phyloP scores from a whole-genome alignment of 2,329 filamentous ascomycete species.

The Alternaria triticimaculans region DNA sequence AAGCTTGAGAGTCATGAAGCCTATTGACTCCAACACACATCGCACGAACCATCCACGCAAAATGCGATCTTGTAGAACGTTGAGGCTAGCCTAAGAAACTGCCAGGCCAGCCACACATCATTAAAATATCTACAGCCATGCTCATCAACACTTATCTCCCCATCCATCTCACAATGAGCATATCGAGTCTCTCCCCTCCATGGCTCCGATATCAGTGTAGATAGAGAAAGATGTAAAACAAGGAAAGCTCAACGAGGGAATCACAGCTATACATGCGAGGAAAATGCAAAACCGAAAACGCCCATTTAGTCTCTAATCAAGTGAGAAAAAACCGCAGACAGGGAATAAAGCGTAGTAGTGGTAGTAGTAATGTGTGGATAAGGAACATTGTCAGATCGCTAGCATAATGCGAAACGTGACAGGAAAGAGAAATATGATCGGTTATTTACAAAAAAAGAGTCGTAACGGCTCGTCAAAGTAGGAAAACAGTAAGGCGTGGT shows the following conservation, averaged over 20 bases:
- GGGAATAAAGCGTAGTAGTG: not conserved
- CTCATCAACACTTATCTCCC: not conserved
- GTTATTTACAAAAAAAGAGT: conserved; percentile 11
- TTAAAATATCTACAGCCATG: conserved; percentile 8
- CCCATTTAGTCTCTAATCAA: not conserved
- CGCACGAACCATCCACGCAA: not conserved
- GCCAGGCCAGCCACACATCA: conserved; percentile 2
- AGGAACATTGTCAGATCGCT: not conserved
- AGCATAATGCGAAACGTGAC: not conserved
- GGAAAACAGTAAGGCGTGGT: not conserved
- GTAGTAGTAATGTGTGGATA: not conserved
- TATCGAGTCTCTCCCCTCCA: not conserved
- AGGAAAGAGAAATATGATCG: conserved; percentile 3
- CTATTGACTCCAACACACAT: not conserved
- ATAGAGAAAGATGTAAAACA: not conserved
- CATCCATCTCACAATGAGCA: not conserved
- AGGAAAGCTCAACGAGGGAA: not conserved
- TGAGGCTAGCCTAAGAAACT: not conserved
- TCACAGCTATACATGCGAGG: conserved; percentile 1
- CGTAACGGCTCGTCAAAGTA: conserved; percentile 5
- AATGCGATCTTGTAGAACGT: not conserved
- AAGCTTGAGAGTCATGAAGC: not conserved
- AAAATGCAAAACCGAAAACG: not conserved
- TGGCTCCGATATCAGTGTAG: not conserved
- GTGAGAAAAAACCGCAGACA: not conserved